These are phyloP conservation scores for Musa schizocarpa DNA, from an alignment of 176 grass and related monocot species.

Conservation along the genomic window DNA sequence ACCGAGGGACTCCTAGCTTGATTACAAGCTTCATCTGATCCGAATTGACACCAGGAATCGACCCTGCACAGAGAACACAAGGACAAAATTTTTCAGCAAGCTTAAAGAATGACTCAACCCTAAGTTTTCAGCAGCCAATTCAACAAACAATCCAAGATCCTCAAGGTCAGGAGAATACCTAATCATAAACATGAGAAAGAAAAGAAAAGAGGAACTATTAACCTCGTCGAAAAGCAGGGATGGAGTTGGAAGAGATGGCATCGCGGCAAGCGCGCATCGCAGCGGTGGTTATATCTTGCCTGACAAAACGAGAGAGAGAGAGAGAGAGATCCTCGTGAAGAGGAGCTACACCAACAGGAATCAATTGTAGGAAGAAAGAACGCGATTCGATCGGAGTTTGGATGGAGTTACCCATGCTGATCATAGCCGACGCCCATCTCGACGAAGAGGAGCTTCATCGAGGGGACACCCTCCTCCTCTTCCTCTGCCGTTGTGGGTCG, in stretches of 20 bases:
- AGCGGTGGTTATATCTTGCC: constrained; percentile 74
- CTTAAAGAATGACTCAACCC: not conserved
- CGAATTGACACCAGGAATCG: constrained; percentile 83
- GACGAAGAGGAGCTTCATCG: constrained; percentile 82
- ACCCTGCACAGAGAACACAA: constrained; percentile 27
- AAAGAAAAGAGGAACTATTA: not conserved
- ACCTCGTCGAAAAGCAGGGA: constrained; percentile 88
- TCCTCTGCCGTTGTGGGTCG: not conserved
- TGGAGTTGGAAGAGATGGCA: constrained; percentile 95
- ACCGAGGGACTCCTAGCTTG: constrained; percentile 66
- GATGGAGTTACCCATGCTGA: constrained; percentile 54
- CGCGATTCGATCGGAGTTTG: not conserved
- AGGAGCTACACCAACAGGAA: not conserved
- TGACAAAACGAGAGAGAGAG: not conserved
- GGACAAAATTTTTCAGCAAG: too few relatives aligned
- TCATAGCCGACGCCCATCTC: constrained; percentile 98
- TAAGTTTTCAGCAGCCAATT: not conserved
- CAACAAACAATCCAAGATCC: not conserved
- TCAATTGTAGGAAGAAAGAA: too few relatives aligned
- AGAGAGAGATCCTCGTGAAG: not conserved
- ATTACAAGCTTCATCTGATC: constrained; percentile 98
- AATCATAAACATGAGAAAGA: not conserved
- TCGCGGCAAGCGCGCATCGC: constrained; percentile 86
- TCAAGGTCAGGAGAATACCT: not conserved
- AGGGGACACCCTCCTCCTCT: not conserved